phyloP scores from a whole-genome alignment of 176 grass and related monocot genomes.

The Hyparrhenia diplandra region DNA sequence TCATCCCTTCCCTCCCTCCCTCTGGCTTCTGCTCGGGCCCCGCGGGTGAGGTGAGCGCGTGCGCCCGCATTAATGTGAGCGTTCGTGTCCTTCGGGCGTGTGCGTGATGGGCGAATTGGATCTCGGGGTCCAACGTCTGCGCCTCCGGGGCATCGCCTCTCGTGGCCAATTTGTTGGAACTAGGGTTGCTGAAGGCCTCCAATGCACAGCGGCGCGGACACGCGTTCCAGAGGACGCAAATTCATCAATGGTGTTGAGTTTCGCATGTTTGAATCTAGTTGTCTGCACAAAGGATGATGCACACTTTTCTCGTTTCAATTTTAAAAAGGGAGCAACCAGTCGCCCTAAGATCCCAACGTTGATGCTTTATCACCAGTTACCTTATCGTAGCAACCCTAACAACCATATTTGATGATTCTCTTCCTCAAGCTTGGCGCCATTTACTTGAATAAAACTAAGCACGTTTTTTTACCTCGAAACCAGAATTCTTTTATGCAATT shows the following conservation, averaged over 20 bases:
- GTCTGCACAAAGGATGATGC: too few species aligned
- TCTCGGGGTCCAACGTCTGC: not conserved
- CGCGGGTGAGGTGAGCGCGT: not conserved
- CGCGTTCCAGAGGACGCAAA: not conserved
- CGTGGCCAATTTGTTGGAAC: conserved; percentile 9
- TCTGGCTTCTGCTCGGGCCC: not conserved
- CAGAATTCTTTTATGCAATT: too few species aligned
- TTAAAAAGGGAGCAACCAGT: too few species aligned
- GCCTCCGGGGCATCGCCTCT: not conserved
- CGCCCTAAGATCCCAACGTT: too few species aligned
- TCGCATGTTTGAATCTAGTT: too few species aligned
- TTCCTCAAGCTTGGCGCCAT: too few species aligned
- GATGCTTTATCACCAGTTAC: too few species aligned
- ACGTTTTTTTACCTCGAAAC: too few species aligned
- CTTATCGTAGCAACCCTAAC: too few species aligned
- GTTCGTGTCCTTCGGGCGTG: not conserved
- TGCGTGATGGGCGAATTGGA: not conserved
- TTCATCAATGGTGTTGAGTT: not conserved
- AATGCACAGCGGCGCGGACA: not conserved
- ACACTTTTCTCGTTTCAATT: too few species aligned
- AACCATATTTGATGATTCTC: too few species aligned
- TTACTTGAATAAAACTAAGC: too few species aligned
- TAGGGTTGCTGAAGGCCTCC: conserved; percentile 33
- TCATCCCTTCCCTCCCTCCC: not conserved
- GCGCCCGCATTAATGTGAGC: not conserved